phyloP scores from a whole-genome alignment of 1,284 basidiomycete species.

The Pseudozyma tsukubaensis region DNA sequence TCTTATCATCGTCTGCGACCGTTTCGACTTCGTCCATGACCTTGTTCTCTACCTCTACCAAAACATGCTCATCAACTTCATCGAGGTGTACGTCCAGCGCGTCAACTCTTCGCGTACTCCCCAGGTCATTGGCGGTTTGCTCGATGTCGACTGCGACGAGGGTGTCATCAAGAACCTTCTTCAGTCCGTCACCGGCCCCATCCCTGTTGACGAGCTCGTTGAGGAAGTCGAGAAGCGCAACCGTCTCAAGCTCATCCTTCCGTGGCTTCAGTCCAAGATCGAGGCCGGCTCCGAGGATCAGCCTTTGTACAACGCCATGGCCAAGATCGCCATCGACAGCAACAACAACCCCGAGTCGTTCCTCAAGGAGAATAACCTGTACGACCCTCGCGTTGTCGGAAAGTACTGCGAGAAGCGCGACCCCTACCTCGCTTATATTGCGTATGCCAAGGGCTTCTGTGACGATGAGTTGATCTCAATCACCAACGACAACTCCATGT shows the following conservation, averaged over 20 bases:
- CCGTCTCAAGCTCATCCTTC: conserved; percentile 93
- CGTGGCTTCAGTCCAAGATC: conserved; percentile 94
- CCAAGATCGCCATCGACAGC: conserved; percentile 98
- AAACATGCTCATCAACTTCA: conserved; percentile 95
- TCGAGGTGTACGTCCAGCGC: conserved; percentile 98
- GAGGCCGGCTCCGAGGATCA: conserved; percentile 91
- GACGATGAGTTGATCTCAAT: conserved; percentile 97
- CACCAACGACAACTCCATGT: conserved; percentile 99
- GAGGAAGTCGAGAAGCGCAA: conserved; percentile 87
- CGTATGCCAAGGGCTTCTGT: conserved; percentile 98
- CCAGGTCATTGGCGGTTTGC: conserved; percentile 95
- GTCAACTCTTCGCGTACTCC: conserved; percentile 98
- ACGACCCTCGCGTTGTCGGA: conserved; percentile 94
- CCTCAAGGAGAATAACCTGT: conserved; percentile 98
- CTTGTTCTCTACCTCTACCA: conserved; percentile 98
- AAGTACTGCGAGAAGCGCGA: conserved; percentile 99
- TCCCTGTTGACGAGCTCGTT: conserved; percentile 85
- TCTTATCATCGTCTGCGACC: conserved; percentile 99
- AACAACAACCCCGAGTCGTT: conserved; percentile 98
- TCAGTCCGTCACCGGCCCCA: conserved; percentile 92
- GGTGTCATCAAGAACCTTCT: conserved; percentile 92
- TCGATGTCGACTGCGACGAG: conserved; percentile 98
- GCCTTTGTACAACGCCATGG: conserved; percentile 93
- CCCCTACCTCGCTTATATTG: conserved; percentile 98
- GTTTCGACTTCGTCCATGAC: conserved; percentile 99